Conservation (phyloP, 2,329 filamentous ascomycete genomes). For the Sporothrix pallida region DNA sequence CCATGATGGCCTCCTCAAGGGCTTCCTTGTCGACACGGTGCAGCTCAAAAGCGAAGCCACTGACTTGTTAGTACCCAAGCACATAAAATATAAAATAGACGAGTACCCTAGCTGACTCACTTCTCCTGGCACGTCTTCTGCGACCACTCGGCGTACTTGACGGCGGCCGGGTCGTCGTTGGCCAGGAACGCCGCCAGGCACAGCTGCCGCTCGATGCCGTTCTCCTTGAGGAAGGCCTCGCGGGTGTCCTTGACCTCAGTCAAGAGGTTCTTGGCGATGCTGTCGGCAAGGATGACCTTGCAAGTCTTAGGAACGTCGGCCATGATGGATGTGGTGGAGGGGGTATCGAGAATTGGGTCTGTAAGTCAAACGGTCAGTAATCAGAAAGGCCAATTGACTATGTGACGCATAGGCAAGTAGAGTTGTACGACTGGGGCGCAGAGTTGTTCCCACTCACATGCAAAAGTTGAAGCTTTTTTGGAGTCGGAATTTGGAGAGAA, state of each 20-base stretch:
- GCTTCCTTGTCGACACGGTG: constrained; percentile 83
- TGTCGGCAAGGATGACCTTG: constrained; percentile 90
- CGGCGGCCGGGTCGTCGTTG: constrained; percentile 86
- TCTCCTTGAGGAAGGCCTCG: constrained; percentile 66
- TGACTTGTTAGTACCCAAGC: constrained; percentile 45
- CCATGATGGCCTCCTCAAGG: constrained; percentile 86
- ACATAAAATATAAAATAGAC: not conserved
- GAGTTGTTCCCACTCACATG: constrained; percentile 1
- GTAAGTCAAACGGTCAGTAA: not conserved
- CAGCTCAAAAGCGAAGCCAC: constrained; percentile 88
- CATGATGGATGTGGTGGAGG: constrained; percentile 43
- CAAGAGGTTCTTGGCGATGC: constrained; percentile 82
- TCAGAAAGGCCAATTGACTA: not conserved
- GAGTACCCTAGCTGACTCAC: constrained; percentile 60
- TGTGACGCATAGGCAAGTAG: not conserved
- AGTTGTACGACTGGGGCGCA: not conserved
- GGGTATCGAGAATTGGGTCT: not conserved
- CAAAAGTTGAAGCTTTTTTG: constrained; percentile 27
- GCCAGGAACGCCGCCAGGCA: constrained; percentile 90
- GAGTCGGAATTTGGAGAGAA: constrained; percentile 21
- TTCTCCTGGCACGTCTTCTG: constrained; percentile 96
- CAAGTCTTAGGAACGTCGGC: constrained; percentile 68
- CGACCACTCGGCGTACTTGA: constrained; percentile 96
- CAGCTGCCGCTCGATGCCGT: constrained; percentile 59
- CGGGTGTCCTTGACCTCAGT: constrained; percentile 78